Evolutionary conservation across 768 basidiomycete genomes (phyloP).

Genomic region (Asterophora lycoperdoides): DNA sequence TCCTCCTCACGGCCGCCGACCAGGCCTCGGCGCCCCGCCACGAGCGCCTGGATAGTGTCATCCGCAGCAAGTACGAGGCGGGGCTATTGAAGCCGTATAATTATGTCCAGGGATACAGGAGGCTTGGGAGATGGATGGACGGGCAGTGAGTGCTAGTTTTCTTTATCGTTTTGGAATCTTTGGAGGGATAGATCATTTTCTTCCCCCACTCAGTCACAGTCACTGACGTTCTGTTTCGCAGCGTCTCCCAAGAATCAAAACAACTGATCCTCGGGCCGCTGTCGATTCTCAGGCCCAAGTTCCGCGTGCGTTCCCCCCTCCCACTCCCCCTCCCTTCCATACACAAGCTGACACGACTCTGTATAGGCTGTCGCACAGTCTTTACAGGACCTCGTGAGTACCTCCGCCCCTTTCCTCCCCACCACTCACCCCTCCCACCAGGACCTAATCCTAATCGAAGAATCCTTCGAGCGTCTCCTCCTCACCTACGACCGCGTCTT

Average conservation of each 20-base stretch:
- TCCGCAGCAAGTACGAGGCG: constrained; percentile 95
- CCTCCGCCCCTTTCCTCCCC: constrained; percentile 3
- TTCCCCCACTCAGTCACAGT: too few relatives aligned
- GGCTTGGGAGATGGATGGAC: constrained; percentile 93
- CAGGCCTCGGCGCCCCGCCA: constrained; percentile 89
- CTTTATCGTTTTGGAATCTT: background rate
- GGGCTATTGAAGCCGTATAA: constrained; percentile 94
- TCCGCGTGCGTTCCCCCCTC: constrained; percentile 49
- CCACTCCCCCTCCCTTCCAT: background rate
- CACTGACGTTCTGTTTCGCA: constrained; percentile 22
- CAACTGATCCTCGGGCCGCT: constrained; percentile 90
- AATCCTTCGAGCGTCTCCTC: constrained; percentile 92
- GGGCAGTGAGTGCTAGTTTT: constrained; percentile 55
- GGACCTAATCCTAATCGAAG: constrained; percentile 97
- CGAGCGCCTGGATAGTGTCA: constrained; percentile 86
- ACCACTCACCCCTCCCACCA: constrained; percentile 20
- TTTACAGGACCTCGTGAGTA: constrained; percentile 71
- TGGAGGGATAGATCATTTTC: too few relatives aligned
- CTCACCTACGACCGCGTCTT: constrained; percentile 95
- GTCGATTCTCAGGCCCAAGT: constrained; percentile 80
- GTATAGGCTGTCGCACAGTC: constrained; percentile 73
- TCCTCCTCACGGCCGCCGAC: constrained; percentile 91
- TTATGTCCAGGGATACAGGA: constrained; percentile 92
- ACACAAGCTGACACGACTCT: background rate
- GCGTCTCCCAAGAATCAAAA: constrained; percentile 86